Evolutionary conservation across 768 basidiomycete genomes (phyloP), one percentile per base, ranked within the genome.

Genomic region (Candolleomyces efflorescens): DNA sequence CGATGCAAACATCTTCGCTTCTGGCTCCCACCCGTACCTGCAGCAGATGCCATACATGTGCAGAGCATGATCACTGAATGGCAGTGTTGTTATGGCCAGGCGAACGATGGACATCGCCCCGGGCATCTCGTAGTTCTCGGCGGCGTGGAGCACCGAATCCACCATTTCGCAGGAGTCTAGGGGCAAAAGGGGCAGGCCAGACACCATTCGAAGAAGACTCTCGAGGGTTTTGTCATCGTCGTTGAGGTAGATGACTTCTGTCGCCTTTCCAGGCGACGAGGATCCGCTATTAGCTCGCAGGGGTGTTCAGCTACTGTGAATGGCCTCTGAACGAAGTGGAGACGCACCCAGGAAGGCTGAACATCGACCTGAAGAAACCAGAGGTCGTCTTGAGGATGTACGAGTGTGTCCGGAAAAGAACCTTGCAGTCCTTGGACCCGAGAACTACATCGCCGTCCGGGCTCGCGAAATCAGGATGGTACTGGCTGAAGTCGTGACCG

Each of bases 121-220:
- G 0, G 81, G 78, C 82, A 86, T 87, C 37, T 87, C 86, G 66
- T 87, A 88, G 64, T 86, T 86, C 64, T 88, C 85, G 0, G 85
- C 81, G 0, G 84, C 83, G 54, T 78, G 83, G 12, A 87, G 69
- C n/a, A 88, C 63, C 3, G 75, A 68, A 55, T 88, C 85, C 53
- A 87, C 69, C 32, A 69, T 59, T 61, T 85, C 84, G 65, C 80
- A 82, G 0, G 80, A 77, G 36, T 73, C 71, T 23, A 84, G 69
- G 3, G 70, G 67, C 13, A 77, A 71, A 15, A 87, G 75, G 0
- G 82, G 73, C 11, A 85, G 73, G 9, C 86, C 86, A 50, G 81
- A 84, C 22, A 82, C 74, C 81, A 87, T 85, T 60, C 79, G 79
- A 3, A 88, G 73, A 3, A 88, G 69, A 10, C 74, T 68, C 63